A percentile compares a stretch with the other conserved stretches of the same genome.
Evolutionary conservation across 495 filamentous ascomycete genomes (phyloP).

Genomic region (Poronia punctata): DNA sequence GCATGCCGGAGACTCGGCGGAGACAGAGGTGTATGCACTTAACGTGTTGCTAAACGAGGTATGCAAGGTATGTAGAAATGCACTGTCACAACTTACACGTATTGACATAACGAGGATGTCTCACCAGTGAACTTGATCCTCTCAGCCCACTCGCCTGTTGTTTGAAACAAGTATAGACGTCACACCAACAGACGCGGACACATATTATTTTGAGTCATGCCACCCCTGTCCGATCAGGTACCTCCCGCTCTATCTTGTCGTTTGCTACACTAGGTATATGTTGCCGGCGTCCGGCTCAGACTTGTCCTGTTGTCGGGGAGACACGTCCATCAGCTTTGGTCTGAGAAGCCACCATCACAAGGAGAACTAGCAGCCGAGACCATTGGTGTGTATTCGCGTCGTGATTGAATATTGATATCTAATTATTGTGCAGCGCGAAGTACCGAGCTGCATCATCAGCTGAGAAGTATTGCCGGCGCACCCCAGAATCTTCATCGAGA

Average conservation of each 20-base stretch:
- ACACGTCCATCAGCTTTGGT: too few relatives aligned
- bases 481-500: slow-evolving; percentile 11
- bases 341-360: too few relatives aligned
- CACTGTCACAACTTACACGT: too few relatives aligned
- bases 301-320: background rate
- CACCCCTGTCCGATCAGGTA: slow-evolving; percentile 6
- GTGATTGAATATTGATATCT: slow-evolving; percentile 5
- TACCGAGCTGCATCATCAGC: slow-evolving; percentile 13
- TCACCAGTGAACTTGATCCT: slow-evolving; percentile 17
- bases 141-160: slow-evolving; percentile 17
- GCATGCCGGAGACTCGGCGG: too few relatives aligned
- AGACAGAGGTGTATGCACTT: too few relatives aligned
- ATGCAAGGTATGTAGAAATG: too few relatives aligned
- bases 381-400: slow-evolving; percentile 1
- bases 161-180: slow-evolving; percentile 25
- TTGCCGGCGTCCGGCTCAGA: background rate
- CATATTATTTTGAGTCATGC: slow-evolving; percentile 11
- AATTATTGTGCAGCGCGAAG: slow-evolving; percentile 13
- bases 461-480: slow-evolving; percentile 9
- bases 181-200: slow-evolving; percentile 11
- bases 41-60: too few relatives aligned
- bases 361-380: slow-evolving; percentile 10
- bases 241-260: too few relatives aligned
- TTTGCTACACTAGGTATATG: too few relatives aligned
- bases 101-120: slow-evolving; percentile 6